phyloP scores from a whole-genome alignment of 1,284 basidiomycete species.

The Irpex lacteus region DNA sequence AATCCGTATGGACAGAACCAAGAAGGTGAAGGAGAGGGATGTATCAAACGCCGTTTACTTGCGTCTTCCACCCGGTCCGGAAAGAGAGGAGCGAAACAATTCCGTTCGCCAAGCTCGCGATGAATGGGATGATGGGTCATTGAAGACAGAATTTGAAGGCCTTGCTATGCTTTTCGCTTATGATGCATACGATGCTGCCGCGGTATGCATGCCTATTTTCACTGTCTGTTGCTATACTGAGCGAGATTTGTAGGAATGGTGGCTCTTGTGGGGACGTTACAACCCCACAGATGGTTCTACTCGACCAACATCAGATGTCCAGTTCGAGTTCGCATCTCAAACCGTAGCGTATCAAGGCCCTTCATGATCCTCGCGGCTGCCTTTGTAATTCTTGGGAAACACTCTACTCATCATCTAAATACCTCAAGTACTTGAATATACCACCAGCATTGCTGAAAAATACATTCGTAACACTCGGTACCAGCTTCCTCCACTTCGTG shows the following conservation, averaged over 20 bases:
- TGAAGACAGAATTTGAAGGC: slow-evolving; percentile 20
- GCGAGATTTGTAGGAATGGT: slow-evolving; percentile 11
- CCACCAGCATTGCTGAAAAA: no score
- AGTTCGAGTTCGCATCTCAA: neutral
- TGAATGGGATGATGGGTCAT: slow-evolving; percentile 19
- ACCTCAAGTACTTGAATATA: no score
- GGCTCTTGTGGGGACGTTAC: slow-evolving; percentile 15
- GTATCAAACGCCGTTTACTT: slow-evolving; percentile 14
- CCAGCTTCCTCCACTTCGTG: no score
- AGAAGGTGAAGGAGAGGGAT: slow-evolving; percentile 18
- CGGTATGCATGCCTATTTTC: slow-evolving; percentile 4
- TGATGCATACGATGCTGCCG: slow-evolving; percentile 14
- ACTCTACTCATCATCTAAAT: no score
- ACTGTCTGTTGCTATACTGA: neutral
- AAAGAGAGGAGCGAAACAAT: slow-evolving; percentile 16
- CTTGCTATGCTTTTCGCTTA: slow-evolving; percentile 14
- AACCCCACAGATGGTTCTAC: neutral
- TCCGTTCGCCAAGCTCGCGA: slow-evolving; percentile 11
- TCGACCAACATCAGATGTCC: neutral
- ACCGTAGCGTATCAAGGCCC: neutral
- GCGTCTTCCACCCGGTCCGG: slow-evolving; percentile 17
- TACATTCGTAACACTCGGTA: no score
- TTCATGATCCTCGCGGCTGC: neutral
- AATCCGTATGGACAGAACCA: slow-evolving; percentile 20
- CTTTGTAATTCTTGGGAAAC: no score